These are phyloP conservation scores for Cyclanthera cordifolia DNA, from an alignment of 306 rosid genomes.

Conservation along the genomic window DNA sequence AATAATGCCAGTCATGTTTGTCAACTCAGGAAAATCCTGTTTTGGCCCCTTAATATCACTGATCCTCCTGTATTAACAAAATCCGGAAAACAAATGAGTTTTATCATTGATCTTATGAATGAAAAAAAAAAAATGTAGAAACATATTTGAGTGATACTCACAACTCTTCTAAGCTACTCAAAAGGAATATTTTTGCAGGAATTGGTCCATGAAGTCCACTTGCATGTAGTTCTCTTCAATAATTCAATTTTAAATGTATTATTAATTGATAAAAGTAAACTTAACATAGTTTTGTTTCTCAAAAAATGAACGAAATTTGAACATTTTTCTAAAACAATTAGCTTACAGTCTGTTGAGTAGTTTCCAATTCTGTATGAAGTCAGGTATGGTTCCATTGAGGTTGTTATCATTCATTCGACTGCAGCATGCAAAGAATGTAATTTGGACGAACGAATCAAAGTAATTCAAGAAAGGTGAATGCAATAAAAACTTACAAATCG, in stretches of 20 bases:
- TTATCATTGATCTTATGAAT: neutral
- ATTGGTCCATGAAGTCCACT: slow-evolving; percentile 88
- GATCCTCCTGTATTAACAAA: slow-evolving; percentile 41
- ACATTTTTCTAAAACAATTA: slow-evolving; percentile 14
- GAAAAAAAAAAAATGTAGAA: neutral
- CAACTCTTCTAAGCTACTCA: slow-evolving; percentile 43
- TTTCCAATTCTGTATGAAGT: slow-evolving; percentile 61
- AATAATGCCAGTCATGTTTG: slow-evolving; percentile 24
- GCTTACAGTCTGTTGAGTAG: slow-evolving; percentile 59
- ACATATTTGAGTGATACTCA: slow-evolving; percentile 28
- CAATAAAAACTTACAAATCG: slow-evolving; percentile 42
- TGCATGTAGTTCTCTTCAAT: slow-evolving; percentile 63
- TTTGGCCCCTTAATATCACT: slow-evolving; percentile 58
- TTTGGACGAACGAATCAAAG: neutral
- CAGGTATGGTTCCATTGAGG: slow-evolving; percentile 58
- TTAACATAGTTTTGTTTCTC: neutral
- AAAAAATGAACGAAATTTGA: neutral
- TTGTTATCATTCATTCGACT: slow-evolving; percentile 71
- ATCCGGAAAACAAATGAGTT: slow-evolving; percentile 7
- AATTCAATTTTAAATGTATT: slow-evolving; percentile 21
- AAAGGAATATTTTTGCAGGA: slow-evolving; percentile 48
- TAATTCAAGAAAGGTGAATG: slow-evolving; percentile 9
- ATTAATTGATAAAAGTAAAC: neutral
- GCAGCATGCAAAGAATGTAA: slow-evolving; percentile 25
- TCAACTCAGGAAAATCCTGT: slow-evolving; percentile 56